A percentile compares a stretch with the other conserved stretches of the same genome.
Conservation (phyloP, 495 filamentous ascomycete species). For the Acidomyces sp. region DNA sequence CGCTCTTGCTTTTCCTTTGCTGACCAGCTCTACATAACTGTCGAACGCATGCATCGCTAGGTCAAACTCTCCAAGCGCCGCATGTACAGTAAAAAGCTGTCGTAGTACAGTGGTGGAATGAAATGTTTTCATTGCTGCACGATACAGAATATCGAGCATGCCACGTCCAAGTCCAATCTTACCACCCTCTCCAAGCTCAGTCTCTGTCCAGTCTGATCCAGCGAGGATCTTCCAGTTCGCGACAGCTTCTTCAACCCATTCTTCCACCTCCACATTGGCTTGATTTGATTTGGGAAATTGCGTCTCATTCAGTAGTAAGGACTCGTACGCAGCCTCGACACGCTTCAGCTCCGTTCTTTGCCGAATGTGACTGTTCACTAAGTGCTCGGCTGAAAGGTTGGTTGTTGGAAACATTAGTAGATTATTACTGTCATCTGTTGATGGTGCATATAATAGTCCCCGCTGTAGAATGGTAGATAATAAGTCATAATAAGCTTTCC, state of each 20-base stretch:
- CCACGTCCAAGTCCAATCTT: slow-evolving; percentile 55
- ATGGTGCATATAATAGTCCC: slow-evolving; percentile 27
- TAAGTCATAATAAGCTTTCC: slow-evolving; percentile 67
- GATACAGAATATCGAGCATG: slow-evolving; percentile 51
- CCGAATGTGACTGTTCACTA: slow-evolving; percentile 41
- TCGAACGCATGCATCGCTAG: slow-evolving; percentile 76
- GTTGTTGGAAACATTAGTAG: slow-evolving; percentile 1
- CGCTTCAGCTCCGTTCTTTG: slow-evolving; percentile 58
- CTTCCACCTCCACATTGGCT: slow-evolving; percentile 58
- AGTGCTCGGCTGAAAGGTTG: slow-evolving; percentile 1
- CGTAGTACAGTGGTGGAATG: slow-evolving; percentile 80
- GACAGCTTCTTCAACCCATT: slow-evolving; percentile 67
- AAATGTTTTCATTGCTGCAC: slow-evolving; percentile 76
- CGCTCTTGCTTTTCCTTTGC: slow-evolving; percentile 63
- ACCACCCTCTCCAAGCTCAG: slow-evolving; percentile 67
- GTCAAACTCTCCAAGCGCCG: slow-evolving; percentile 73
- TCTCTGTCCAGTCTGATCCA: slow-evolving; percentile 58
- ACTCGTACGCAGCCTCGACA: slow-evolving; percentile 61
- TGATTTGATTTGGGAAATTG: slow-evolving; percentile 73
- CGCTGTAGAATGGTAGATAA: slow-evolving; percentile 52
- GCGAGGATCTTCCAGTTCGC: slow-evolving; percentile 72
- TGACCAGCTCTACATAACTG: slow-evolving; percentile 77
- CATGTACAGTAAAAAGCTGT: slow-evolving; percentile 78
- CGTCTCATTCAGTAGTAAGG: slow-evolving; percentile 56
- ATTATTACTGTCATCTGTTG: slow-evolving; percentile 4